Conservation (phyloP, 495 filamentous ascomycete species). For the Penicillium roqueforti region DNA sequence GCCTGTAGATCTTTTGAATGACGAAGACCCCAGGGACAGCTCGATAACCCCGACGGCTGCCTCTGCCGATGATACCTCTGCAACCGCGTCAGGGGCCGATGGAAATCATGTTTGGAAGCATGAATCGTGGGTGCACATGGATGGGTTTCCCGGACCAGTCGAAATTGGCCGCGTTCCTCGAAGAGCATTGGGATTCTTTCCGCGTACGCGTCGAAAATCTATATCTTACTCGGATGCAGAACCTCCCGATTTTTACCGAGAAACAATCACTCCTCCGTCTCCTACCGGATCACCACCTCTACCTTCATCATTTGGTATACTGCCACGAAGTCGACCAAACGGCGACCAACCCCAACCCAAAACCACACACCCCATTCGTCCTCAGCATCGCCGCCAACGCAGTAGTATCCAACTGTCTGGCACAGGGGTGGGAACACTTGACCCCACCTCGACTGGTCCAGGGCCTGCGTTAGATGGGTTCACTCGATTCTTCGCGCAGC, state of each 20-base stretch:
- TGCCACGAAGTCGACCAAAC: constrained; percentile 20
- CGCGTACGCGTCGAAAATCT: constrained; percentile 81
- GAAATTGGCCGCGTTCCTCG: constrained; percentile 85
- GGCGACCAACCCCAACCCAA: constrained; percentile 19
- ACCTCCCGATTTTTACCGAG: constrained; percentile 32
- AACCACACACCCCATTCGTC: constrained; percentile 15
- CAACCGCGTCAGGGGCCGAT: constrained; percentile 31
- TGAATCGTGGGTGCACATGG: constrained; percentile 79
- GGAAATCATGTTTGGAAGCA: constrained; percentile 68
- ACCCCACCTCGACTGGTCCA: constrained; percentile 60
- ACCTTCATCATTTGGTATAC: constrained; percentile 20
- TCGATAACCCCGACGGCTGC: constrained; percentile 37
- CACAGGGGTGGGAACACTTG: constrained; percentile 80
- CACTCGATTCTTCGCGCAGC: constrained; percentile 72
- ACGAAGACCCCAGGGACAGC: constrained; percentile 38
- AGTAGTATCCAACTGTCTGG: constrained; percentile 56
- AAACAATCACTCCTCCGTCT: constrained; percentile 34
- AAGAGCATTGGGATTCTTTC: constrained; percentile 83
- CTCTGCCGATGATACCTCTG: constrained; percentile 19
- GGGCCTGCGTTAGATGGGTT: constrained; percentile 78
- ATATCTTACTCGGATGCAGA: constrained; percentile 47
- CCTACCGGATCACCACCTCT: constrained; percentile 30
- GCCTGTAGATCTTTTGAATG: constrained; percentile 34
- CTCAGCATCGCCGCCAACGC: constrained; percentile 38
- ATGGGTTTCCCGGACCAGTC: constrained; percentile 62